Evolutionary conservation across 257 asterid species (phyloP).

Genomic region (Solanum peruvianum): DNA sequence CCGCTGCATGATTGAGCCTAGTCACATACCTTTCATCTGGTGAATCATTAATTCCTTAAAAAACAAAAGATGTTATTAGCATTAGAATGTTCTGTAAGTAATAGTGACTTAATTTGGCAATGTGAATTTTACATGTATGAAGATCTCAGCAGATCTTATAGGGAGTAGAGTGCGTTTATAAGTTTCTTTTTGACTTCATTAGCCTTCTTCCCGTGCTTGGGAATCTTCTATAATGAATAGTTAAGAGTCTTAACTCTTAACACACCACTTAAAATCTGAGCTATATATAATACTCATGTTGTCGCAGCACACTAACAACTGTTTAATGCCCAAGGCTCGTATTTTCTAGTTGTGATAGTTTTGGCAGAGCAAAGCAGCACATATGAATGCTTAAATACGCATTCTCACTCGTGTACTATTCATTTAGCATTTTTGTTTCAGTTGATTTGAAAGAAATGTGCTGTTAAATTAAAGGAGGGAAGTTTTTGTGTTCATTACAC

Average conservation of each 20-base stretch:
- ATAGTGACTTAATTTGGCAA: not conserved
- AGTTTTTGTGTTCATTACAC: not conserved
- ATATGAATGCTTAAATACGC: not conserved
- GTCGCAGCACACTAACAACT: not conserved
- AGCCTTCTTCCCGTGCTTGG: not conserved
- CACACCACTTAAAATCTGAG: not conserved
- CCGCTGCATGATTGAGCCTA: not conserved
- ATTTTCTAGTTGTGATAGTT: not conserved
- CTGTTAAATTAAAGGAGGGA: not conserved
- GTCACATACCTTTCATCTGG: not conserved
- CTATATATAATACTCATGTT: not conserved
- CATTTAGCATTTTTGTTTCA: not conserved
- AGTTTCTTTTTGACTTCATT: not conserved
- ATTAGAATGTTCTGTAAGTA: not conserved
- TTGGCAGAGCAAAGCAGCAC: not conserved
- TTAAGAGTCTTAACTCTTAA: not conserved
- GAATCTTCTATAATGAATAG: not conserved
- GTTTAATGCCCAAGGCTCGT: not conserved
- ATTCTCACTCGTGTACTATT: not conserved
- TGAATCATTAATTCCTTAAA: not conserved
- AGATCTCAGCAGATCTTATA: not conserved
- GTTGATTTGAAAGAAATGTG: not conserved
- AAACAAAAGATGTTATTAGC: not conserved
- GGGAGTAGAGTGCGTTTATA: not conserved
- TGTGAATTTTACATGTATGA: not conserved